Evolutionary conservation across 2,329 filamentous ascomycete genomes (phyloP), one percentile per base, ranked within the genome.

Genomic region (Hypoxylon sp.): DNA sequence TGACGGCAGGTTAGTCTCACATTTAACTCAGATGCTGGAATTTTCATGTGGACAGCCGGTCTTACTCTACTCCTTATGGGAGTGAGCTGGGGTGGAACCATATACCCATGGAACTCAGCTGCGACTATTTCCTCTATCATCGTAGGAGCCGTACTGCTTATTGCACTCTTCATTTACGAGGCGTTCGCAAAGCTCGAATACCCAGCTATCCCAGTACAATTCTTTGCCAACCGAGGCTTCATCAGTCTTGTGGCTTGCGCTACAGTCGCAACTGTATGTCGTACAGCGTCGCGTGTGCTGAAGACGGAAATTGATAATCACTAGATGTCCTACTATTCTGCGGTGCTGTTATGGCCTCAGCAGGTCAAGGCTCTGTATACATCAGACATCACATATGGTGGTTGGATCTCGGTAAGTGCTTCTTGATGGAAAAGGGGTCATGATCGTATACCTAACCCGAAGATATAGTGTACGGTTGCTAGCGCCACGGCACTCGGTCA

Each of bases 51-150:
- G 76, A 81, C 80, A 7, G 78, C 78, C 4, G 82, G 82, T 3
- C 79, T 83, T 1, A 80, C 80, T 4, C 74, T 84, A 0, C 80
- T 85, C 60, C 75, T 85, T 7, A 81, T 85, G 67, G 83, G 82
- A 4, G 76, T 85, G 59, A 82, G 81, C 23, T 84, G 81, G 75
- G 82, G 81, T 19, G 82, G 82, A 17, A 74, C 70, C 52, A 76
- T 81, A 45, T 82, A 82, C 67, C 77, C 81, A 2, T 83, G 81
- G 82, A 79, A 75, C n/a, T 80, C 80, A 0, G 78, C 78, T 0
- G 76, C 78, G 2, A 79, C 80, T 11, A 80, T 83, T 51, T 75
- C 75, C 1, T 76, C 79, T 5, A 75, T 83, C 14, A 63, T 81
- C 2, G 69, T 81, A 19, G 81, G 81, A 3, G 70, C 68, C 2